Base-by-base conservation (phyloP, 805 yeast genomes). In the Saccharomyces paradoxus region DNA sequence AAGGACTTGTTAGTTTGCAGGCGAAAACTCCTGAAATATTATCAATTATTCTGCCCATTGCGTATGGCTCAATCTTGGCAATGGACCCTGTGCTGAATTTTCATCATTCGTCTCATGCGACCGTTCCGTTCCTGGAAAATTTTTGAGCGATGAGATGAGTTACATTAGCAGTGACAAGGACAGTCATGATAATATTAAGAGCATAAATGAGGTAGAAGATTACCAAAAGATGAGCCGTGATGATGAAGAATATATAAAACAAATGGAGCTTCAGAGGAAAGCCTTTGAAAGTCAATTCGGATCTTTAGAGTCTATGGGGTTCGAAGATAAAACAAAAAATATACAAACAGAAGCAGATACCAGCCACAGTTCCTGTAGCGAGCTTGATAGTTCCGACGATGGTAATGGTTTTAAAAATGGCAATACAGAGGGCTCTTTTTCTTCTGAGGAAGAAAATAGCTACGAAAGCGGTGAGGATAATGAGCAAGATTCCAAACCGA, bases 211-310 rank as follows among this genome's bases (percentile, higher is more conserved):
- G 4, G 24, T 24, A 37, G 7, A n/a, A 2, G 12, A n/a, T 8
- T 8, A 17, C 9, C 8, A 17, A 37, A 46, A n/a, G 51, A 41
- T 37, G 27, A 51, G 7, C 13, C 1, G 26, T n/a, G 52, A 56
- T 24, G 64, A 62, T 30, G 67, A 56, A 24, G 63, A 60, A 1
- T 64, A 67, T 47, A 49, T 59, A 22, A 58, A 51, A 46, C 60
- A 59, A 31, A 55, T 82, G 66, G 87, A 82, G 62, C 60, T 73
- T 24, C 87, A 83, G 62, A 70, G 88, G 54, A 64, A 71, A 26
- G 80, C 81, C 41, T 83, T 83, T 63, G 88, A 83, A 61, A 80
- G 80, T 3, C 87, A 82, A 66, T 83, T 83, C 63, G 87, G 87
- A 0, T 70, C 79, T 2, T 60, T 83, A 12, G 86, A 80, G 60